Conservation (phyloP, 108 stramenopile genomes). For the Skeletonema tropicum region DNA sequence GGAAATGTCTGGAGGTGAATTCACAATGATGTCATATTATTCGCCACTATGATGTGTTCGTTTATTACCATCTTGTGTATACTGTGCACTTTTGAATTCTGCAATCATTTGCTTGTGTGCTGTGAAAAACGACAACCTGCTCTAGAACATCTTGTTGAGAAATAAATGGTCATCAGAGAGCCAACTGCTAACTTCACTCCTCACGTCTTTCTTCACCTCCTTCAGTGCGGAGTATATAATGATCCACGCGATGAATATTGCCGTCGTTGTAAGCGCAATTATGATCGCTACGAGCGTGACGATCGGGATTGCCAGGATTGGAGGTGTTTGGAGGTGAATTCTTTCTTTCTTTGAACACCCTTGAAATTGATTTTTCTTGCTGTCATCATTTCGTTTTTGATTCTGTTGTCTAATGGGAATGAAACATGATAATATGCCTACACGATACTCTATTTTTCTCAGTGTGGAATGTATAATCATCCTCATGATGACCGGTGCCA, state of each 20-base stretch:
- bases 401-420: conserved; percentile 4
- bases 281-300: neutral
- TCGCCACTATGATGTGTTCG: neutral
- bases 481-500: conserved; percentile 28
- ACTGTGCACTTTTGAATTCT: neutral
- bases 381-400: no score
- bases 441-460: neutral
- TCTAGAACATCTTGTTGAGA: neutral
- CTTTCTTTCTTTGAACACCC: neutral
- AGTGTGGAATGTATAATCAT: conserved; percentile 37
- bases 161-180: neutral
- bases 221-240: conserved; percentile 26
- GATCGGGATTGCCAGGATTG: neutral
- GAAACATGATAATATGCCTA: neutral
- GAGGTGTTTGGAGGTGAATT: conserved; percentile 48
- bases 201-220: conserved; percentile 6
- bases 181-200: neutral
- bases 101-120: neutral
- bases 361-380: neutral
- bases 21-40: neutral
- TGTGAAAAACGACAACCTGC: neutral
- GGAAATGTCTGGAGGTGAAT: conserved; percentile 49
- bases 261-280: neutral
- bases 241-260: conserved; percentile 11
- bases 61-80: conserved; percentile 2